Conservation (phyloP, 2,329 filamentous ascomycete species). For the Aureobasidium sp. region DNA sequence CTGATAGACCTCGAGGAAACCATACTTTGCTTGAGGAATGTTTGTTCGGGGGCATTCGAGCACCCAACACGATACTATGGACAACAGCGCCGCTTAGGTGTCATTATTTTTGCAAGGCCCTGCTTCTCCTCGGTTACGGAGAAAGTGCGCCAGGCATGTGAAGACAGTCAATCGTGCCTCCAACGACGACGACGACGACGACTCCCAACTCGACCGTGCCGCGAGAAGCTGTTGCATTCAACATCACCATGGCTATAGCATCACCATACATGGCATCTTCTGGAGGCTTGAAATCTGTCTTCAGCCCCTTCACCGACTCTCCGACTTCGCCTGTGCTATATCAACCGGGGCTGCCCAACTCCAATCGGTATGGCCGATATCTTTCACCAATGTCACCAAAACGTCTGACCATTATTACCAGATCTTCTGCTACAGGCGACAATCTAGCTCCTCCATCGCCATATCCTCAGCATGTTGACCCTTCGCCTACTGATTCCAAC, state of each 20-base stretch:
- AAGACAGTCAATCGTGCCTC: not conserved
- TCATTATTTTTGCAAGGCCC: not conserved
- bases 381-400: not conserved
- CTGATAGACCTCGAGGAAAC: too few species aligned
- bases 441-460: slow-evolving; percentile 41
- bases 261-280: slow-evolving; percentile 41
- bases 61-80: not conserved
- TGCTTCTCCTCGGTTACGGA: not conserved
- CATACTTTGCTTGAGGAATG: too few species aligned
- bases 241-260: slow-evolving; percentile 10
- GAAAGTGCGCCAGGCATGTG: not conserved
- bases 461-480: slow-evolving; percentile 62
- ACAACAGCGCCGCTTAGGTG: not conserved
- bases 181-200: too few species aligned
- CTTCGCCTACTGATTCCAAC: slow-evolving; percentile 78
- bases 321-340: slow-evolving; percentile 44
- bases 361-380: slow-evolving; percentile 34
- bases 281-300: slow-evolving; percentile 37
- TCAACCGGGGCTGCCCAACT: slow-evolving; percentile 33
- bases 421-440: slow-evolving; percentile 21
- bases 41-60: too few species aligned
- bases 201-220: not conserved
- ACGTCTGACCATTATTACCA: not conserved
- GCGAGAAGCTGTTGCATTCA: not conserved
- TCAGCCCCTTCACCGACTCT: slow-evolving; percentile 46